Evolutionary conservation across 2,329 filamentous ascomycete species (phyloP).

Genomic region (Eutypella sp.): DNA sequence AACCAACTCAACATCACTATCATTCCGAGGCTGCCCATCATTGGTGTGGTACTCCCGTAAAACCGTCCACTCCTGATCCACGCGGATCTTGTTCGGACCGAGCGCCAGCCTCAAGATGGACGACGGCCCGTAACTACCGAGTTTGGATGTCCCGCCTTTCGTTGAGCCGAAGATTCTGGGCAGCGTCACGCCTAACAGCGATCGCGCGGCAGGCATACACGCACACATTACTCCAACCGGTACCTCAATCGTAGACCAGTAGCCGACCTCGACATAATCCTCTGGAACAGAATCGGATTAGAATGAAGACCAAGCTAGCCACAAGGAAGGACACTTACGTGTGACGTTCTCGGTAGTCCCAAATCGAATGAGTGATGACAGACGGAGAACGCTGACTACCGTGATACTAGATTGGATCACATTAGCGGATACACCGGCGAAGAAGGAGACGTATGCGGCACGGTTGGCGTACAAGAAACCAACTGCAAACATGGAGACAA

Average conservation of each 20-base stretch:
- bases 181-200: slow-evolving; percentile 22
- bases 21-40: slow-evolving; percentile 1
- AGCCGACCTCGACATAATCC: slow-evolving; percentile 25
- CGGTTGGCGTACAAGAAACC: slow-evolving; percentile 31
- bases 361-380: slow-evolving; percentile 22
- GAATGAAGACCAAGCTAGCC: too few relatives aligned
- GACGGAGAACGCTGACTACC: slow-evolving; percentile 24
- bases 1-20: slow-evolving; percentile 13
- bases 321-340: too few relatives aligned
- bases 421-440: slow-evolving; percentile 4
- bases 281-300: slow-evolving; percentile 8
- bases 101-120: slow-evolving; percentile 5
- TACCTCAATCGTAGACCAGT: slow-evolving; percentile 31
- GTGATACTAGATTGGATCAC: slow-evolving; percentile 19
- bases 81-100: slow-evolving; percentile 17
- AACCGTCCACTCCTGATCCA: slow-evolving; percentile 26
- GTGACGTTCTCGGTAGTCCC: slow-evolving; percentile 21
- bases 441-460: too few relatives aligned
- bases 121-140: slow-evolving; percentile 9
- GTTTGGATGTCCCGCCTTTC: slow-evolving; percentile 10
- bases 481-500: slow-evolving; percentile 30
- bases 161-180: slow-evolving; percentile 24
- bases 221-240: slow-evolving; percentile 27
- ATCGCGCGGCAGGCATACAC: slow-evolving; percentile 28
- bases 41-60: slow-evolving; percentile 10